Conservation (phyloP, 805 yeast genomes). For the Candida parachauliodes region DNA sequence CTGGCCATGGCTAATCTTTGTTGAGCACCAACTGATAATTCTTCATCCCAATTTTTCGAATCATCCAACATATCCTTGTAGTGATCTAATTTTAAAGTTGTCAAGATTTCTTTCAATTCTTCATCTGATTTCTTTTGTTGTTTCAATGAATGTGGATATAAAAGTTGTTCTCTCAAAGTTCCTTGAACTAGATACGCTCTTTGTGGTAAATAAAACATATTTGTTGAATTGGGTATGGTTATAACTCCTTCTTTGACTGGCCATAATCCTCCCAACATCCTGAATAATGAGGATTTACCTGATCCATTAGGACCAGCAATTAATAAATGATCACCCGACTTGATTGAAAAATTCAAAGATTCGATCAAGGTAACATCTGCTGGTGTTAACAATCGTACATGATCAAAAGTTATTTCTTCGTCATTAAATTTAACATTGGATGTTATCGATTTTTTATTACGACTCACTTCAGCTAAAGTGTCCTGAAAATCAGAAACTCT, state of each 20-base stretch:
- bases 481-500: constrained; percentile 70
- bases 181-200: constrained; percentile 83
- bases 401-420: constrained; percentile 64
- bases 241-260: constrained; percentile 62
- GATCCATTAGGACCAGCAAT: constrained; percentile 97
- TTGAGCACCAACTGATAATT: constrained; percentile 86
- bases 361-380: constrained; percentile 69
- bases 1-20: constrained; percentile 93
- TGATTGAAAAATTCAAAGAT: constrained; percentile 64
- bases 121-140: constrained; percentile 50
- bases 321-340: constrained; percentile 78
- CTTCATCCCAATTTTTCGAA: constrained; percentile 82
- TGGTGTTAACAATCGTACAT: constrained; percentile 84
- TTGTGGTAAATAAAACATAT: constrained; percentile 87
- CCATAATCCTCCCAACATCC: constrained; percentile 93
- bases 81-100: constrained; percentile 57
- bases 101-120: constrained; percentile 51
- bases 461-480: constrained; percentile 49
- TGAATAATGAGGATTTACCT: constrained; percentile 88
- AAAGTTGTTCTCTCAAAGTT: constrained; percentile 79
- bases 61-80: constrained; percentile 60
- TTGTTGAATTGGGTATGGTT: constrained; percentile 59
- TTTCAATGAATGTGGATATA: constrained; percentile 74
- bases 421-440: constrained; percentile 31
- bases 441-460: constrained; percentile 13